phyloP scores from a whole-genome alignment of 306 rosid species.

The Casuarina cunninghamiana region DNA sequence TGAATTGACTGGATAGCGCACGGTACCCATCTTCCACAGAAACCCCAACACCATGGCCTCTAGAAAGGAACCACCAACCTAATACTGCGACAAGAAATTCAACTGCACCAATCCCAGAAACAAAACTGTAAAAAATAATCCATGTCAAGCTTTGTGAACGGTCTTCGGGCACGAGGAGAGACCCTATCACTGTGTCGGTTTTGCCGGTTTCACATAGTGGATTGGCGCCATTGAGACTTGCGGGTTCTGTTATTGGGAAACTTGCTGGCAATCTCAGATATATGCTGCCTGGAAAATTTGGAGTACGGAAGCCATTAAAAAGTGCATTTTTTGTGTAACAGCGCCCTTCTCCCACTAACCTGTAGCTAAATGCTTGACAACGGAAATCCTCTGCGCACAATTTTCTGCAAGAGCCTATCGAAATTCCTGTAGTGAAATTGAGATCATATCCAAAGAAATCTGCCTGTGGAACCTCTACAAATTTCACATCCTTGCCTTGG shows the following conservation, averaged over 20 bases:
- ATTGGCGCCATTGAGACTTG: background rate
- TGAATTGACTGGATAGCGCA: background rate
- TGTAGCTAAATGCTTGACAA: background rate
- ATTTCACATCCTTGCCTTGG: background rate
- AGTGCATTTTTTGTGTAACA: background rate
- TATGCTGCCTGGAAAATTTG: background rate
- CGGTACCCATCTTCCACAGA: background rate
- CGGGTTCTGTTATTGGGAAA: background rate
- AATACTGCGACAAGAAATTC: background rate
- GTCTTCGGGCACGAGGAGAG: background rate
- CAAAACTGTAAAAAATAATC: background rate
- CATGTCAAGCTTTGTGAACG: background rate
- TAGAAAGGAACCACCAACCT: background rate
- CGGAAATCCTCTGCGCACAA: background rate
- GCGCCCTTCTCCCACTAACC: background rate
- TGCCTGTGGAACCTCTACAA: background rate
- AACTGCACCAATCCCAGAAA: background rate
- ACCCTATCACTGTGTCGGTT: background rate
- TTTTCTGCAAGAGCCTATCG: background rate
- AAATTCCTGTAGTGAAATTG: background rate
- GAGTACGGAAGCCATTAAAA: background rate
- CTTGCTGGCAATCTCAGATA: background rate
- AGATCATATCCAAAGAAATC: background rate
- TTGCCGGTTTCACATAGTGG: background rate
- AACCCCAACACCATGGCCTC: background rate